Evolutionary conservation across 331 rosid species (phyloP).

Genomic region (Telfairia occidentalis): DNA sequence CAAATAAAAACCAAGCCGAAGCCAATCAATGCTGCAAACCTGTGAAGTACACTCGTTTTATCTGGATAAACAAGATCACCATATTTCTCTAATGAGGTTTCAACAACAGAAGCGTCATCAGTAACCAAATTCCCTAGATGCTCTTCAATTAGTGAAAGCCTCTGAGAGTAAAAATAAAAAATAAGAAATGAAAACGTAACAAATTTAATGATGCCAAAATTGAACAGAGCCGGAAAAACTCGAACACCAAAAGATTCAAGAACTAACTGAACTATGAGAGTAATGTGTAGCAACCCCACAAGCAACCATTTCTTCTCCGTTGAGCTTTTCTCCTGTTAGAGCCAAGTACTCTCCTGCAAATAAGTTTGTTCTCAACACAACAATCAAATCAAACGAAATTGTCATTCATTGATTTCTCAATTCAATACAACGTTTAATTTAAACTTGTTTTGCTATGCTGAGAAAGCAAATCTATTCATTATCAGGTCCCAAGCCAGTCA

Average conservation of each 20-base stretch:
- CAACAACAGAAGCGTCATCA: slow-evolving; percentile 82
- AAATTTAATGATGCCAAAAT: slow-evolving; percentile 2
- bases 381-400: not conserved
- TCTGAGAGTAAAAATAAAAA: slow-evolving; percentile 36
- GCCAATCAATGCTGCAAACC: slow-evolving; percentile 30
- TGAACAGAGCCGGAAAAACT: not conserved
- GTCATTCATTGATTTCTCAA: not conserved
- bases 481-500: not conserved
- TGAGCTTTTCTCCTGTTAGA: slow-evolving; percentile 72
- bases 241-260: slow-evolving; percentile 2
- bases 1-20: not conserved
- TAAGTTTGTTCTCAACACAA: slow-evolving; percentile 3
- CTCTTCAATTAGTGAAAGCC: slow-evolving; percentile 68
- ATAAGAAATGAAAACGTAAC: too few relatives aligned
- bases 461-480: not conserved
- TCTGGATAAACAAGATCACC: slow-evolving; percentile 50
- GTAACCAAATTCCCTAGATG: slow-evolving; percentile 64
- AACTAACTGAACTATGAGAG: slow-evolving; percentile 53
- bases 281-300: slow-evolving; percentile 93
- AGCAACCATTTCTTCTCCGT: slow-evolving; percentile 67
- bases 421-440: not conserved
- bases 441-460: not conserved
- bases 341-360: slow-evolving; percentile 82
- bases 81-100: slow-evolving; percentile 60
- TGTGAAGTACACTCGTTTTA: slow-evolving; percentile 38